A percentile compares a stretch with the other conserved stretches of the same genome.
Evolutionary conservation across 2,329 filamentous ascomycete genomes (phyloP).

Genomic region (Xylariaceae sp.): DNA sequence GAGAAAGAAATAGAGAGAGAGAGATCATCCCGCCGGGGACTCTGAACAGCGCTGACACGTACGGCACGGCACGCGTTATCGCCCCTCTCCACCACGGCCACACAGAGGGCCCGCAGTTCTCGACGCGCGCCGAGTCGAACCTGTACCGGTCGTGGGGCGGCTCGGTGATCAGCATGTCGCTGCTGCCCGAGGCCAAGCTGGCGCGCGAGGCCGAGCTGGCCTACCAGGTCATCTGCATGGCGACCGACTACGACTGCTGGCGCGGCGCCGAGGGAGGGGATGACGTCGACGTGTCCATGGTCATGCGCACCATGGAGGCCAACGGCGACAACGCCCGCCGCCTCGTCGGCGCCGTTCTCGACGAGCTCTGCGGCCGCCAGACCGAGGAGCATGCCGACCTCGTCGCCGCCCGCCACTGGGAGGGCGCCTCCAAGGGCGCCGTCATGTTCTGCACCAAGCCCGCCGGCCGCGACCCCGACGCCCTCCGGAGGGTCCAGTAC

Average conservation of each 20-base stretch:
- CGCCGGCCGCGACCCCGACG: constrained; percentile 64
- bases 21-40: background rate
- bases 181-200: constrained; percentile 89
- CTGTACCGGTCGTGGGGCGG: constrained; percentile 94
- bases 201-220: constrained; percentile 92
- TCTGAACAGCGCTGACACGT: background rate
- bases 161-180: constrained; percentile 96
- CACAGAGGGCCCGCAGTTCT: constrained; percentile 94
- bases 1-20: too few species aligned
- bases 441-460: constrained; percentile 76
- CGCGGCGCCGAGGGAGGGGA: constrained; percentile 54
- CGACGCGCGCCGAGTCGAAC: constrained; percentile 88
- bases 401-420: constrained; percentile 73
- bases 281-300: constrained; percentile 89
- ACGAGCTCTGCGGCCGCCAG: constrained; percentile 74
- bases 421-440: constrained; percentile 67
- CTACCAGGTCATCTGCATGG: constrained; percentile 99
- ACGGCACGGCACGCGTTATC: constrained; percentile 1
- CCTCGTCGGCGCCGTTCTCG: constrained; percentile 79
- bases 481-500: constrained; percentile 73
- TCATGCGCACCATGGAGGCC: constrained; percentile 91
- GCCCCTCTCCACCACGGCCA: background rate
- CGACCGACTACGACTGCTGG: constrained; percentile 99
- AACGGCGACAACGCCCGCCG: constrained; percentile 82
- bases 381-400: constrained; percentile 63